Evolutionary conservation across 2,329 filamentous ascomycete genomes (phyloP).

Genomic region (Malbranchea cinnamomea): DNA sequence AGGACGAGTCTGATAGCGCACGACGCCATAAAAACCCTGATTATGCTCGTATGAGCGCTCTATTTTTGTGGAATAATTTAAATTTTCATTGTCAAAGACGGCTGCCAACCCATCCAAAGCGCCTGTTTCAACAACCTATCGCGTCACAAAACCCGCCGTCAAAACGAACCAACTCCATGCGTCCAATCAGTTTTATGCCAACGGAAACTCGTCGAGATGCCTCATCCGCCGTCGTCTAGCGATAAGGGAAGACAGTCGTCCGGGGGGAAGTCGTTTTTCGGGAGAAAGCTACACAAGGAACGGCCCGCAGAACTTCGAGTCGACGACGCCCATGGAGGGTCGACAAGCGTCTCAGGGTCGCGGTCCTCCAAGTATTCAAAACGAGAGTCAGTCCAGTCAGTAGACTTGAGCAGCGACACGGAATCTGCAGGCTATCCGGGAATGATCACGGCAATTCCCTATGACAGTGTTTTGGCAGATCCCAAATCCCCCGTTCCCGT

Average conservation of each 20-base stretch:
- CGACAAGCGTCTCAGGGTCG: slow-evolving; percentile 47
- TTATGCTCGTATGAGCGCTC: no score
- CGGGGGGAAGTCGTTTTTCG: slow-evolving; percentile 73
- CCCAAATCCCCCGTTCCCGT: slow-evolving; percentile 55
- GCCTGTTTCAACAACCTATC: no score
- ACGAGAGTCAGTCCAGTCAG: slow-evolving; percentile 55
- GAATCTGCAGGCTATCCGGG: slow-evolving; percentile 53
- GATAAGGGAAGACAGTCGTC: slow-evolving; percentile 74
- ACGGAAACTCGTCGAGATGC: slow-evolving; percentile 23
- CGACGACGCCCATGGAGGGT: slow-evolving; percentile 39
- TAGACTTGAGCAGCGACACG: slow-evolving; percentile 51
- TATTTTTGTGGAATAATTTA: no score
- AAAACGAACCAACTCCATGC: background rate
- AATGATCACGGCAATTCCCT: slow-evolving; percentile 76
- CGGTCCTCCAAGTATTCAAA: slow-evolving; percentile 59
- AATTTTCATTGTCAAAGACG: no score
- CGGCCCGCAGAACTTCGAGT: slow-evolving; percentile 39
- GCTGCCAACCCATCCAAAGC: no score
- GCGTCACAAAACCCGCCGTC: background rate
- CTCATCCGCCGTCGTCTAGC: slow-evolving; percentile 46
- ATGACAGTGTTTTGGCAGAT: slow-evolving; percentile 54
- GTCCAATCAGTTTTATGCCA: slow-evolving; percentile 3
- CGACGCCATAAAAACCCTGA: no score
- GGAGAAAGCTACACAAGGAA: slow-evolving; percentile 61
- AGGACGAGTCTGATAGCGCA: slow-evolving; percentile 4